Base-by-base conservation (phyloP, 805 yeast genomes). In the Metschnikowia proteae region DNA sequence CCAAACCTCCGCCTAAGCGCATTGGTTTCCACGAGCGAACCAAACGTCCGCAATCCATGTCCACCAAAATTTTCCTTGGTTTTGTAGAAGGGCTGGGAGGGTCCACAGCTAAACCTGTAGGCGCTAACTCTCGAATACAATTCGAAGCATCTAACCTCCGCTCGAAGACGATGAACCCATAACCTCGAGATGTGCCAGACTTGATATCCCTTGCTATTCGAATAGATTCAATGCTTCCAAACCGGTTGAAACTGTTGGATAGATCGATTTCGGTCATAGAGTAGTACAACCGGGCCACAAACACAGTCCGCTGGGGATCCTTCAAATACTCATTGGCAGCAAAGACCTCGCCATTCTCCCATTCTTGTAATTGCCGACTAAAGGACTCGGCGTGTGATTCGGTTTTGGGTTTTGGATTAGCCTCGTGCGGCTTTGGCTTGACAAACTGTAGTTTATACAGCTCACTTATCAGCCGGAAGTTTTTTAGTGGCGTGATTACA, bases 1-100 rank as follows among this genome's bases (percentile, higher is more conserved):
- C 97, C n/a, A 87, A 66, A 0, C 97, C 97, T 3, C 97, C 97
- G 1, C 96, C 97, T 2, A 92, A 70, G 50, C 92, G 64, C 57
- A 86, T 62, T 0, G 95, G 94, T 47, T 74, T 76, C 86, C 91
- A 87, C 55, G 75, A 78, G 47, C 84, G 77, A 11, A 79, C 76
- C 1, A 81, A 64, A 40, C 94, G 67, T 2, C 89, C 86, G 49
- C 92, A 64, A 60, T 86, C 94, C 41, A 80, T 76, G 59, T 87
- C 95, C 1, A 84, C 86, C n/a, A 85, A 65, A 6, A 83, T 74
- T 4, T 74, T 68, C 40, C 90, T 68, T 6, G 76, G 45, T 79
- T 23, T 78, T 7, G 37, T 35, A 4, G 30, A 71, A 78, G 82
- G 54, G 7, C 46, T 53, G 1, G 54, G 57, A 1, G 64, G 58